Base-by-base conservation (phyloP, 352 stramenopile species). In the Globisporangium irregulare region DNA sequence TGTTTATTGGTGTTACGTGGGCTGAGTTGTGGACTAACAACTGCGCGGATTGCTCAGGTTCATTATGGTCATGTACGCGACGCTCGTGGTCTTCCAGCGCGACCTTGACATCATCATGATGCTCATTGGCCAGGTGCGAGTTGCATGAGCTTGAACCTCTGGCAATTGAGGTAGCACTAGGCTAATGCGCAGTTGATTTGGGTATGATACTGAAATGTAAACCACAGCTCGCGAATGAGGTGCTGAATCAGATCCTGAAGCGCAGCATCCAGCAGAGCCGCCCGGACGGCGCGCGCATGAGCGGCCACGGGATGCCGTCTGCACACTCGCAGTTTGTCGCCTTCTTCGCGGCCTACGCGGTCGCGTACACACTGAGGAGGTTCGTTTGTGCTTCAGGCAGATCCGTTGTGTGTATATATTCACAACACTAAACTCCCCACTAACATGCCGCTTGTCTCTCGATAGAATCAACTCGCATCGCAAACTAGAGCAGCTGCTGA, bases 31-130 rank as follows among this genome's bases (percentile, higher is more conserved):
- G 53, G 7, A 18, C 7, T 38, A n/a, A 22, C 2, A 15, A 14
- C 59, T 18, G 5, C 7, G 9, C 64, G 1, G 6, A 10, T 58
- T 10, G 32, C 18, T 14, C 73, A 95, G 87, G 57, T 95, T 93
- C 69, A 77, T 95, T 68, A 83, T 91, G 69, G 87, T 95, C 73
- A 91, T 91, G 77, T 92, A 91, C 73, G 67, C 81, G 58, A 94
- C 88, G 62, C 71, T 93, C 43, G 73, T 94, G 25, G 73, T 80
- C 10, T 93, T 89, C 60, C 86, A 94, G 76, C 81, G 88, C 56
- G 88, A 95, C 67, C 67, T 95, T 48, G 81, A 94, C 74, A 86
- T 73, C 55, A 83, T 93, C 36, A 77, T 71, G 18, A 81, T 93
- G 72, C 74, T 94, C 43, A 55, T 87, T 24, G 88, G 88, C 6